Evolutionary conservation across 164 flowering plant genomes (phyloP).

Genomic region (Liquidambar formosana): DNA sequence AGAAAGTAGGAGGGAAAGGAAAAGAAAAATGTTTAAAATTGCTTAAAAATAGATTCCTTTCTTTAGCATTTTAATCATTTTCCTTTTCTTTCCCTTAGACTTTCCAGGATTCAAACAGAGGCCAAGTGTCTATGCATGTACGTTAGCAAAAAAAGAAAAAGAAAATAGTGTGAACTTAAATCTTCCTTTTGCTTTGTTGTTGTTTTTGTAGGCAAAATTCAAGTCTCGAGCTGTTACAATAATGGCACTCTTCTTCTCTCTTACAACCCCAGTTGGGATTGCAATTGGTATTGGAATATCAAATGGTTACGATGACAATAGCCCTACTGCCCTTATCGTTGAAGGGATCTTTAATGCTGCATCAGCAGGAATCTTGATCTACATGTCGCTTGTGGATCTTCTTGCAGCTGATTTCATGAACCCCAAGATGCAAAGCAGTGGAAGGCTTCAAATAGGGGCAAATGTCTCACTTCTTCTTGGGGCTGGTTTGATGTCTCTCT

Average conservation of each 20-base stretch:
- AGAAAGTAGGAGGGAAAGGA: too few relatives aligned
- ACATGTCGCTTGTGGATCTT: constrained; percentile 44
- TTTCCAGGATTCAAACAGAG: too few relatives aligned
- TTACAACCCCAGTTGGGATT: constrained; percentile 40
- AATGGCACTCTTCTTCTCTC: constrained; percentile 34
- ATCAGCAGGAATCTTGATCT: constrained; percentile 40
- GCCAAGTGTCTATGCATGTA: too few relatives aligned
- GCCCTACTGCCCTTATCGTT: constrained; percentile 21
- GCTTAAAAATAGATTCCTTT: too few relatives aligned
- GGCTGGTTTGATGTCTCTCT: constrained; percentile 27
- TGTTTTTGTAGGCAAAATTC: constrained; percentile 33
- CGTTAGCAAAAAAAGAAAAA: too few relatives aligned
- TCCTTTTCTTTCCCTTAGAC: too few relatives aligned
- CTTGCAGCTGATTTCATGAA: too few relatives aligned
- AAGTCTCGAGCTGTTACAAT: constrained; percentile 10
- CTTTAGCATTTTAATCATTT: too few relatives aligned
- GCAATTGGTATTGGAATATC: constrained; percentile 35
- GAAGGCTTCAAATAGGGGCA: constrained; percentile 23
- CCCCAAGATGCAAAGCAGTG: constrained; percentile 25
- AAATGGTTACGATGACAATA: constrained; percentile 16
- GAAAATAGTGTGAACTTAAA: too few relatives aligned
- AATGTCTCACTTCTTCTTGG: constrained; percentile 33
- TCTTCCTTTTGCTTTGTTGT: not conserved
- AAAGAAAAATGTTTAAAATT: too few relatives aligned
- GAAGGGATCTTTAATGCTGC: constrained; percentile 33